Evolutionary conservation across 179 eudicot species (phyloP).

Genomic region (Corrigiola litoralis): DNA sequence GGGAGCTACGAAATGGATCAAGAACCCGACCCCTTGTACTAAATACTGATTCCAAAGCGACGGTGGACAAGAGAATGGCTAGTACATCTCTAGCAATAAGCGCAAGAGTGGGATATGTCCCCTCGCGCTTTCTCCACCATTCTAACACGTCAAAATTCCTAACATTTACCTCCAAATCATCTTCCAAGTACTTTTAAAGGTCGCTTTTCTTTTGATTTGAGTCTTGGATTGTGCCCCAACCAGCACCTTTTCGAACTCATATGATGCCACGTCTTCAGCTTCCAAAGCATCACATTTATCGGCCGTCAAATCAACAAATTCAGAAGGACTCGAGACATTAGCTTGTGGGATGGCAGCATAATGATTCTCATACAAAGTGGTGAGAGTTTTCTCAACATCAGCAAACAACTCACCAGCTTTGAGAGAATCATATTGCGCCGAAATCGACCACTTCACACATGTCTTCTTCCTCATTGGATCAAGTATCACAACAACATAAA

Average conservation of each 20-base stretch:
- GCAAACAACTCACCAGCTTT: not conserved
- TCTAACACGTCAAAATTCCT: not conserved
- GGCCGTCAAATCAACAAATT: not conserved
- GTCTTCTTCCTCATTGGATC: not conserved
- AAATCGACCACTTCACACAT: not conserved
- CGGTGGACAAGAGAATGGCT: not conserved
- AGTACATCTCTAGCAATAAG: conserved; percentile 9
- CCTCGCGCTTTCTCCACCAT: not conserved
- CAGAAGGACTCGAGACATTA: not conserved
- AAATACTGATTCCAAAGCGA: not conserved
- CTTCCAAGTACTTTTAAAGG: too few species aligned
- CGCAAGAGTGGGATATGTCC: not conserved
- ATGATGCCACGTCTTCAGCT: not conserved
- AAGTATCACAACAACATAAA: not conserved
- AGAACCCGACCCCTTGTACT: not conserved
- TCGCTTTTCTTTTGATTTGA: conserved; percentile 7
- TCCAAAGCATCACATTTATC: not conserved
- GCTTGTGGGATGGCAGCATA: not conserved
- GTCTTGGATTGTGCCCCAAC: not conserved
- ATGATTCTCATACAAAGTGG: not conserved
- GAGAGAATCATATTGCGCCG: not conserved
- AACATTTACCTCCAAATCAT: not conserved
- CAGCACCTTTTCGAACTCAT: not conserved
- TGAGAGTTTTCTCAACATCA: not conserved
- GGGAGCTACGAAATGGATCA: not conserved